Evolutionary conservation across 2,329 filamentous ascomycete genomes (phyloP).

Genomic region (Botrytis galanthina): DNA sequence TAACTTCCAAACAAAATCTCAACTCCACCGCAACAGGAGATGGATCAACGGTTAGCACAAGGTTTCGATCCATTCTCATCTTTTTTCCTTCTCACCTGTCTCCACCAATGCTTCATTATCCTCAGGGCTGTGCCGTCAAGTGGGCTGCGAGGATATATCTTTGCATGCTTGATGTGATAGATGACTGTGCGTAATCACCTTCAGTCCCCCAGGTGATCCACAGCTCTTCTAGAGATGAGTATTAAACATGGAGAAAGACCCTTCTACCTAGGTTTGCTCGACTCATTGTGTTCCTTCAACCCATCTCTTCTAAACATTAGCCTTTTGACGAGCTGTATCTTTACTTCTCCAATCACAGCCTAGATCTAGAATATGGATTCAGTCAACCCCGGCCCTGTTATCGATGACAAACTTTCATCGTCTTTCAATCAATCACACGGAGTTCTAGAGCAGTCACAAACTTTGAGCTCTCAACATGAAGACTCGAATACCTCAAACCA

Average conservation of each 20-base stretch:
- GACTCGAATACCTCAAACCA: not conserved
- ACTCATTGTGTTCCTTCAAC: not conserved
- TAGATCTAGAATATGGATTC: conserved; percentile 8
- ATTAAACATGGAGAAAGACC: conserved; percentile 13
- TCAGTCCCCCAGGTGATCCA: conserved; percentile 2
- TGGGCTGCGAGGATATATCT: not conserved
- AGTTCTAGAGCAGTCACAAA: not conserved
- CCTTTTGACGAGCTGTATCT: not conserved
- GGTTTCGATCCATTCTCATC: conserved; percentile 6
- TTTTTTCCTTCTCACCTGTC: not conserved
- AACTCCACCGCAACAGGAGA: not conserved
- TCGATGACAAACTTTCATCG: conserved; percentile 3
- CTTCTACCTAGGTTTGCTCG: not conserved
- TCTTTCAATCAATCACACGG: not conserved
- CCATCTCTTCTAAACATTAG: not conserved
- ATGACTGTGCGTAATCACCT: conserved; percentile 9
- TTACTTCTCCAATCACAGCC: not conserved
- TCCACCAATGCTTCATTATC: not conserved
- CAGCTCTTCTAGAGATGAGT: not conserved
- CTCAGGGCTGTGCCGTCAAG: conserved; percentile 1
- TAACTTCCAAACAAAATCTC: not conserved
- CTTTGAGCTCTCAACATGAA: not conserved
- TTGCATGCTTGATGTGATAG: conserved; percentile 8
- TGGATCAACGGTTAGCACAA: conserved; percentile 5
- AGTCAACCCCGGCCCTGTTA: not conserved